A percentile compares a stretch with the other conserved stretches of the same genome.
phyloP scores from a whole-genome alignment of 2,329 filamentous ascomycete genomes.

The Colletotrichum incanum region DNA sequence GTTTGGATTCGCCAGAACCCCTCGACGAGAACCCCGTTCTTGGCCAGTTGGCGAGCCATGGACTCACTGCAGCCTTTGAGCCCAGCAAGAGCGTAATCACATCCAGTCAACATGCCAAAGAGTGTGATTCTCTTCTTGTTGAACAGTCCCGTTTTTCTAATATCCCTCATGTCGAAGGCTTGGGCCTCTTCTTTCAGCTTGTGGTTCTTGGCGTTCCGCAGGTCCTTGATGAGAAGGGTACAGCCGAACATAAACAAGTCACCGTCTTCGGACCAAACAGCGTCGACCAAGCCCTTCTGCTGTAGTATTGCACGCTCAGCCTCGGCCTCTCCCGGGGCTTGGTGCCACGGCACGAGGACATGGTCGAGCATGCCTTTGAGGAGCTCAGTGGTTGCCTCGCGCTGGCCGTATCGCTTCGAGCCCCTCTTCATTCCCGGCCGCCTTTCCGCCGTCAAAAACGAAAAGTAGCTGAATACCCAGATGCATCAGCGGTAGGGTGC shows the following conservation, averaged over 20 bases:
- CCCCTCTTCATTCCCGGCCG: slow-evolving; percentile 47
- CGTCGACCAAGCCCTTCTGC: slow-evolving; percentile 60
- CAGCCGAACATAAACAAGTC: slow-evolving; percentile 65
- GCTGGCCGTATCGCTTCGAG: background rate
- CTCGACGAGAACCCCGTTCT: slow-evolving; percentile 8
- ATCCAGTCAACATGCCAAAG: slow-evolving; percentile 13
- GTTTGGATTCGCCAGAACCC: slow-evolving; percentile 4
- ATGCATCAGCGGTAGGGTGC: slow-evolving; percentile 56
- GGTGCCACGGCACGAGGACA: slow-evolving; percentile 59
- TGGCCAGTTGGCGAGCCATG: slow-evolving; percentile 2
- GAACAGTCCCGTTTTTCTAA: background rate
- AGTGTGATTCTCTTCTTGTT: slow-evolving; percentile 7
- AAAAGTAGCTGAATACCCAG: slow-evolving; percentile 68
- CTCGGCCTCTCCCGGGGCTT: slow-evolving; percentile 63
- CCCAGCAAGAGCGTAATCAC: slow-evolving; percentile 45
- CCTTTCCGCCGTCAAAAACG: slow-evolving; percentile 67
- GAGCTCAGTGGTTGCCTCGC: slow-evolving; percentile 38
- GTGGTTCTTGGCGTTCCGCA: slow-evolving; percentile 47
- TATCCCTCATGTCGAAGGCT: slow-evolving; percentile 16
- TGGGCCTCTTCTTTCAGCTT: slow-evolving; percentile 39
- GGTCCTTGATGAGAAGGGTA: slow-evolving; percentile 50
- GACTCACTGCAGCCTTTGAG: slow-evolving; percentile 13
- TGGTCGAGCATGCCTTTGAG: slow-evolving; percentile 54
- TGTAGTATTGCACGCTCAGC: slow-evolving; percentile 64
- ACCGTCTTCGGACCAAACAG: slow-evolving; percentile 64